Percentiles rank a stretch among this genome's conserved stretches.
Evolutionary conservation across 2,329 filamentous ascomycete species (phyloP).

Genomic region (Arthrinium phaeospermum): DNA sequence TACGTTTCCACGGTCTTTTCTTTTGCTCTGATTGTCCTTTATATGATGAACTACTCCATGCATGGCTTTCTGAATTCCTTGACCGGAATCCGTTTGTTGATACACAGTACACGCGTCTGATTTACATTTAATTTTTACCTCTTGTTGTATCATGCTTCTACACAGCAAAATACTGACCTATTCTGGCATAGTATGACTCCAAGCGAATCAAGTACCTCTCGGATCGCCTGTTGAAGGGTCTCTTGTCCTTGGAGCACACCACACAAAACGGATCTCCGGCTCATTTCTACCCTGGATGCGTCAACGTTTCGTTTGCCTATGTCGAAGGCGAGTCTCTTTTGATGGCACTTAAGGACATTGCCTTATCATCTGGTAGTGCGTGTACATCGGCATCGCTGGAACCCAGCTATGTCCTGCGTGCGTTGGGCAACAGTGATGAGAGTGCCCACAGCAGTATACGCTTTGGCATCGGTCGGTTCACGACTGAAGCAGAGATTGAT

Average conservation of each 20-base stretch:
- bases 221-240: slow-evolving; percentile 79
- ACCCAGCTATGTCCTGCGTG: slow-evolving; percentile 93
- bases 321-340: slow-evolving; percentile 97
- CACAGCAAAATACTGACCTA: slow-evolving; percentile 26
- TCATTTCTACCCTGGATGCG: slow-evolving; percentile 91
- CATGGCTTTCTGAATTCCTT: slow-evolving; percentile 88
- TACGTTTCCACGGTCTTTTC: slow-evolving; percentile 57
- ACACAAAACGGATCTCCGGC: slow-evolving; percentile 84
- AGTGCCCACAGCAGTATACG: slow-evolving; percentile 97
- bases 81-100: slow-evolving; percentile 65
- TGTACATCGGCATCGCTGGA: slow-evolving; percentile 97
- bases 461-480: slow-evolving; percentile 97
- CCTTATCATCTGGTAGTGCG: slow-evolving; percentile 92
- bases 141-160: background rate
- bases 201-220: slow-evolving; percentile 85
- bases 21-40: slow-evolving; percentile 26
- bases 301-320: slow-evolving; percentile 98
- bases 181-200: slow-evolving; percentile 77
- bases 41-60: slow-evolving; percentile 87
- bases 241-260: slow-evolving; percentile 91
- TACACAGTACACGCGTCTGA: slow-evolving; percentile 73
- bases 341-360: slow-evolving; percentile 98
- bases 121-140: slow-evolving; percentile 27
- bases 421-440: slow-evolving; percentile 94
- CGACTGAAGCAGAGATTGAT: slow-evolving; percentile 92